Evolutionary conservation across 345 rosid genomes (phyloP).

Genomic region (Euphorbia pulcherrima): DNA sequence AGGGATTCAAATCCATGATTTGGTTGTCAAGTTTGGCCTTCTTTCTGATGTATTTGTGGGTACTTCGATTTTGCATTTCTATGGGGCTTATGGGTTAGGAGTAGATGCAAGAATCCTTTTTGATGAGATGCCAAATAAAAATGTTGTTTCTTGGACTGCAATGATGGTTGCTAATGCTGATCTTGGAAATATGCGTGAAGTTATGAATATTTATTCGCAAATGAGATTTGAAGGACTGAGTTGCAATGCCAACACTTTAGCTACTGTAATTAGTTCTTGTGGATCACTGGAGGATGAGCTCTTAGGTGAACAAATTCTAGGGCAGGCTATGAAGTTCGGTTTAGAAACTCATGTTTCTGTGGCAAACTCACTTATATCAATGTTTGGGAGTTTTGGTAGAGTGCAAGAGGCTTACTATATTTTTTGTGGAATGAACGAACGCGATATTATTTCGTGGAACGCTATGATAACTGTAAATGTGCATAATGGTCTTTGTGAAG

Average conservation of each 20-base stretch:
- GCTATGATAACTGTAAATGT: conserved; percentile 54
- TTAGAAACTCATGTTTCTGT: conserved; percentile 55
- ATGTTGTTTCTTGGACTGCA: conserved; percentile 92
- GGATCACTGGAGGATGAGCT: conserved; percentile 45
- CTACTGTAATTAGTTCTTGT: conserved; percentile 62
- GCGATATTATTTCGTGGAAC: conserved; percentile 82
- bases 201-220: conserved; percentile 37
- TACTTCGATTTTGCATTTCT: conserved; percentile 73
- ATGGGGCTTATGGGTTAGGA: conserved; percentile 52
- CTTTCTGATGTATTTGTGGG: conserved; percentile 70
- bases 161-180: conserved; percentile 68
- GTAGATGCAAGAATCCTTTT: conserved; percentile 54
- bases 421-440: conserved; percentile 51
- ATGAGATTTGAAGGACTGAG: conserved; percentile 56
- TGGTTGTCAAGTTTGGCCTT: conserved; percentile 53
- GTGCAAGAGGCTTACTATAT: conserved; percentile 43
- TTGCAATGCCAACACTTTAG: conserved; percentile 61
- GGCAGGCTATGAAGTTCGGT: conserved; percentile 55
- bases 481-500: conserved; percentile 46
- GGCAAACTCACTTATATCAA: conserved; percentile 60
- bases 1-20: conserved; percentile 66
- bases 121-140: conserved; percentile 73
- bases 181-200: conserved; percentile 48
- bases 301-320: conserved; percentile 59
- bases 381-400: conserved; percentile 59